These are phyloP conservation scores for Omphalotus olearius DNA, from an alignment of 1,284 basidiomycete species.

Conservation along the genomic window DNA sequence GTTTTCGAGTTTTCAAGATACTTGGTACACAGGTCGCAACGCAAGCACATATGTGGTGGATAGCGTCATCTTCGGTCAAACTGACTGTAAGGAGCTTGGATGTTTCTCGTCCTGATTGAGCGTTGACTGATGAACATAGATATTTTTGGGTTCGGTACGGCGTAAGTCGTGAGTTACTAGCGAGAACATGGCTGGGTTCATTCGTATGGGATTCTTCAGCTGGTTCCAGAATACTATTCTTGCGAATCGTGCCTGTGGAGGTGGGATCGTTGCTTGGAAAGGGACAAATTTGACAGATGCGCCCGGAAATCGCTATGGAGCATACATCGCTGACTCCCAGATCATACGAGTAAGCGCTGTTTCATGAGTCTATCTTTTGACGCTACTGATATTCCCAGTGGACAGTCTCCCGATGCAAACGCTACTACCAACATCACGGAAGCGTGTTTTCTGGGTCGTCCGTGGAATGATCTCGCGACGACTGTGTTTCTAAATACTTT, in stretches of 20 bases:
- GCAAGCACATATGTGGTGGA: conserved; percentile 59
- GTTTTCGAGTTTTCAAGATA: conserved; percentile 63
- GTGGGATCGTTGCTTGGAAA: conserved; percentile 59
- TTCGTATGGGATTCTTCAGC: conserved; percentile 24
- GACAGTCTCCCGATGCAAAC: conserved; percentile 60
- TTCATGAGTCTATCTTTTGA: background rate
- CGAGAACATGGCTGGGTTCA: background rate
- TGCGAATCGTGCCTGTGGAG: conserved; percentile 60
- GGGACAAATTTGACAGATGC: conserved; percentile 52
- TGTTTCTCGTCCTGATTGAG: background rate
- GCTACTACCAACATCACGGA: conserved; percentile 39
- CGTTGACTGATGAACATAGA: conserved; percentile 26
- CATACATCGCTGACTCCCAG: conserved; percentile 52
- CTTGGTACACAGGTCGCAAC: conserved; percentile 59
- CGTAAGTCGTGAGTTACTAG: conserved; percentile 30
- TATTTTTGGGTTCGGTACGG: conserved; percentile 53
- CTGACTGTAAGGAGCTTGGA: conserved; percentile 46
- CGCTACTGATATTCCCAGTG: background rate
- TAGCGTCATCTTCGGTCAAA: conserved; percentile 58
- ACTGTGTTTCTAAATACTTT: conserved; percentile 49
- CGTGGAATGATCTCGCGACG: conserved; percentile 59
- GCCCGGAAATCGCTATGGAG: conserved; percentile 53
- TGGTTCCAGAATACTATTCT: conserved; percentile 60
- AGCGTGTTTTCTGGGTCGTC: conserved; percentile 54
- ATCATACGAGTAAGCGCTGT: conserved; percentile 47